Evolutionary conservation across 495 filamentous ascomycete genomes (phyloP), one percentile per base, ranked within the genome.

Genomic region (Jackrogersella minutella): DNA sequence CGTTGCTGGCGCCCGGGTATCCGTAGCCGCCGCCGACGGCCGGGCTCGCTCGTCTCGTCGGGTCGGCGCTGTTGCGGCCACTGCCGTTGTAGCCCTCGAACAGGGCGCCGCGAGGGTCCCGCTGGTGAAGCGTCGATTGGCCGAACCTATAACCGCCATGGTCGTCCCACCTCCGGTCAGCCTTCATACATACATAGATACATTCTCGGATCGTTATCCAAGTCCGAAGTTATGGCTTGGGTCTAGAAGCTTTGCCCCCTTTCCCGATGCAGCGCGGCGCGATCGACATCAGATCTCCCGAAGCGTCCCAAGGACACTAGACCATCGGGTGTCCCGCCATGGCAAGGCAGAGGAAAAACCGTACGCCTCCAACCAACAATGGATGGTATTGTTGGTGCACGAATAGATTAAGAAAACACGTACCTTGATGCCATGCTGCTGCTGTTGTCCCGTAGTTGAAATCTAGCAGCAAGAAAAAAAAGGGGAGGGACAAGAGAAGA

Each of bases 91-190:
- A 97, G 73, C 86, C 85, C 67, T 91, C 90, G 83, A 98, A 97
- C 73, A 98, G 91, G 66, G 91, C 87, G 68, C 86, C 88, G 77
- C 93, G 92, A 56, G 93, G 88, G 78, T 96, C 92, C 70, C 92
- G 92, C 74, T 94, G 90, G 77, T 91, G 89, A 68, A 90, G 87
- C 66, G 79, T 77, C 44, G 85, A 87, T 59, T 84, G 76, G 46
- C 81, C 79, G 66, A 90, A 89, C 79, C 88, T 88, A 59, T 6
- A 46, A 4, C 24, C 16, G 4, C 6, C 19, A 21, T 1, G 2
- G 37, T 19, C 10, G 37, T 22, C 26, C 31, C 28, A 21, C 14
- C 7, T 4, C 19, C 16, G 7, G 30, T 49, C 36, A 62, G 57
- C 52, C n/a, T 5, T n/a, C n/a, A n/a, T n/a, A n/a, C n/a, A n/a